Evolutionary conservation across 2,329 filamentous ascomycete genomes (phyloP), one percentile per base, ranked within the genome.

Genomic region (Pseudogymnoascus sp.): DNA sequence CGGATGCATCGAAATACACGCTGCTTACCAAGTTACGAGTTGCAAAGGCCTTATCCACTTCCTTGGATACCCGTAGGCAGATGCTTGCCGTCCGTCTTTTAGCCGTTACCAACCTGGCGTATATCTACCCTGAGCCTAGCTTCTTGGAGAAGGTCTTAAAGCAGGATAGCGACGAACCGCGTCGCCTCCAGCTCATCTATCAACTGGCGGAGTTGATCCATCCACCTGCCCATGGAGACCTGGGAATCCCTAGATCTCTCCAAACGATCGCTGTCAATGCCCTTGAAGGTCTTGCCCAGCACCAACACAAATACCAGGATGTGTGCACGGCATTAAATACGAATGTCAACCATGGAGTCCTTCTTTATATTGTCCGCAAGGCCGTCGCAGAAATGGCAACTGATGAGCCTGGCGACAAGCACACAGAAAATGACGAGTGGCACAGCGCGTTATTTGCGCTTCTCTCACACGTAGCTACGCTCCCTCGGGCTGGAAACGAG

Each of bases 121-220:
- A 96, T 72, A 90, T 97, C 62, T 88, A 95, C 68, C 82, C 83
- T 2, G 95, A 99, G 70, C 77, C 82, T 3, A 84, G 85, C n/a
- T 96, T 99, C 69, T 81, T 92, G 49, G 88, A 93, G 66, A 93
- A 91, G 73, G 84, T 97, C 42, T 81, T 96, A 60, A 90, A 90
- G 66, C 88, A 92, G 68, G 95, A 99, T 71, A 84, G 86, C 38
- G 93, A 97, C 70, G 91, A 96, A 74, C 92, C 92, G 2, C 87
- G 92, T 64, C 85, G 91, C 60, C 88, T 92, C 66, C 94, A 99
- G 74, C 81, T 99, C 23, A 88, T 91, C 3, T 95, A 95, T 70
- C 95, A 99, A 75, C 83, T 99, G 38, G 90, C 91, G 16, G 93
- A 97, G 73, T 79, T 99, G 63, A 88, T 97, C 22, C 92, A 96